Conservation (phyloP, 148 eudicot species). For the Mesembryanthemum crystallinum region DNA sequence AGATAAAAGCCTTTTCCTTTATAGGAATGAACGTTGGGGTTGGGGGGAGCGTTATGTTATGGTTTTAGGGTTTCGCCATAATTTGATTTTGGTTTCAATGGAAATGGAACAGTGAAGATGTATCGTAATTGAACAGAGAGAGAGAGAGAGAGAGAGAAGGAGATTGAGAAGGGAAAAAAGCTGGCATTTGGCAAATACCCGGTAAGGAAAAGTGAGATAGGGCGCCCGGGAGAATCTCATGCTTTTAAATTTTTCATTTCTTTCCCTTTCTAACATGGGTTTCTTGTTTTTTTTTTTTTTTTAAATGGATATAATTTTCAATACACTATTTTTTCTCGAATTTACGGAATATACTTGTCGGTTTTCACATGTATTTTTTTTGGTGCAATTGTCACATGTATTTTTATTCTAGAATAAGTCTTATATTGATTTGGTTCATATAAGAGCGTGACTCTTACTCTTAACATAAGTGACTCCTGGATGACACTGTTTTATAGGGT, state of each 20-base stretch:
- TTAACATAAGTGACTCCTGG: too few species aligned
- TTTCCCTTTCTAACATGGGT: background rate
- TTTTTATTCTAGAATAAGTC: too few species aligned
- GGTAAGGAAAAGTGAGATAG: background rate
- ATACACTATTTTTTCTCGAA: too few species aligned
- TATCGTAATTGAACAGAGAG: too few species aligned
- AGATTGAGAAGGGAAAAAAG: background rate
- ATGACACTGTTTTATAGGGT: too few species aligned
- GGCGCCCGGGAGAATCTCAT: background rate
- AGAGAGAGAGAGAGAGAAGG: background rate
- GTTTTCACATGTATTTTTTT: too few species aligned
- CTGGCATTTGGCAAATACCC: background rate
- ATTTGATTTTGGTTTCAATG: background rate
- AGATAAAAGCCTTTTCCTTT: conserved; percentile 9
- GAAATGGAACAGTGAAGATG: conserved; percentile 15
- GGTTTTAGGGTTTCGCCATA: conserved; percentile 13
- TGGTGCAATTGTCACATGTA: too few species aligned
- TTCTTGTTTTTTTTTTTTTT: background rate
- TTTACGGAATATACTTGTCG: too few species aligned
- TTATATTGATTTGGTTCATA: too few species aligned
- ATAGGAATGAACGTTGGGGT: background rate
- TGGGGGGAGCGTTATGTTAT: conserved; percentile 2
- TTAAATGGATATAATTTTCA: too few species aligned
- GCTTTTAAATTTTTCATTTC: background rate
- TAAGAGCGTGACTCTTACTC: too few species aligned